Conservation (phyloP, 2,329 filamentous ascomycete genomes). For the Alternaria alternata region DNA sequence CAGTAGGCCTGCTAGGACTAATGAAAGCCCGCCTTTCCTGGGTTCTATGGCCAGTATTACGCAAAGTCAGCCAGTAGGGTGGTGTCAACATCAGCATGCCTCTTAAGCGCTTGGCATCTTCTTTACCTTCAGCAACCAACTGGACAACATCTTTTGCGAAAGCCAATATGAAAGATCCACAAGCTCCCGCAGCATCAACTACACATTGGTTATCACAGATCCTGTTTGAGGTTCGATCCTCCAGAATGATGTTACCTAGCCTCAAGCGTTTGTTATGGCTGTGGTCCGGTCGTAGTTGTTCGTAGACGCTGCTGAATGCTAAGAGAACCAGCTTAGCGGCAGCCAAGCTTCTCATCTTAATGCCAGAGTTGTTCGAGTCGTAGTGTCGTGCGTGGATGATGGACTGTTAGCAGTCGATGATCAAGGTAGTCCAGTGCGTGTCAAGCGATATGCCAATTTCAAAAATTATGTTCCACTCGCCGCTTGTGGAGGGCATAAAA, state of each 20-base stretch:
- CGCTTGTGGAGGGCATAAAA: neutral
- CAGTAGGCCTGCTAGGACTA: too few species aligned
- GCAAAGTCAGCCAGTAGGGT: neutral
- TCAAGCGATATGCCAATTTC: neutral
- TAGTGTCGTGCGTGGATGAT: neutral
- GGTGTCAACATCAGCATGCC: neutral
- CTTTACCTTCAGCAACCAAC: slow-evolving; percentile 1
- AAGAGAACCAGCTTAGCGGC: neutral
- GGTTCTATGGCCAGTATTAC: too few species aligned
- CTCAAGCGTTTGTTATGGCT: neutral
- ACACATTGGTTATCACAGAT: too few species aligned
- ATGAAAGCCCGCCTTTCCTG: too few species aligned
- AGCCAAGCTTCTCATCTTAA: neutral
- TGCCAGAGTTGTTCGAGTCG: neutral
- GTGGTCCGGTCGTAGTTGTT: neutral
- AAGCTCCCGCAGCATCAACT: neutral
- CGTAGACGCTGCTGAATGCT: neutral
- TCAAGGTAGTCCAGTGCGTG: slow-evolving; percentile 1
- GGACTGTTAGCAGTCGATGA: slow-evolving; percentile 7
- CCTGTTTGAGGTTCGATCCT: neutral
- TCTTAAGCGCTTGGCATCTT: neutral
- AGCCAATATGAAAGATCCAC: slow-evolving; percentile 4
- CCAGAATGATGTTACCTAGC: neutral
- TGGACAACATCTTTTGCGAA: slow-evolving; percentile 8
- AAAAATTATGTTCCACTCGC: neutral